Base-by-base conservation (phyloP, 305 asterid species). In the Rubia peregrina region DNA sequence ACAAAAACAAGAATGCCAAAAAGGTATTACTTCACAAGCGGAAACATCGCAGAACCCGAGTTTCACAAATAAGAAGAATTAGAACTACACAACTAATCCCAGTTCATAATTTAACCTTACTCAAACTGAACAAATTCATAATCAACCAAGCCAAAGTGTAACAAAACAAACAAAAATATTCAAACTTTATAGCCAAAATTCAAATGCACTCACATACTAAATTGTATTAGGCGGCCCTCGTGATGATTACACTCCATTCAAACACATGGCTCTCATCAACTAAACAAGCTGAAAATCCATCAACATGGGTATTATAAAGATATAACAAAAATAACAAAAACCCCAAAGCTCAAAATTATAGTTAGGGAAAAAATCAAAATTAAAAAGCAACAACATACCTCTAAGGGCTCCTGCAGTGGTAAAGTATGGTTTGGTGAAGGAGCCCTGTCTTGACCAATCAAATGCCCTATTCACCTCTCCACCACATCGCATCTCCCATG, bases 241-340 rank as follows among this genome's bases (percentile, higher is more conserved):
- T 73, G 67, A 77, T 73, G 14, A 78, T 73, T 9, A 77, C 75
- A 14, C 81, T 73, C 81, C 81, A 77, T 69, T 77, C 81, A 69
- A 77, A 77, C 17, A 77, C 9, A 41, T 77, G 73, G 17, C 9
- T 73, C 69, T 77, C 81, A 12, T 77, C 81, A 17, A 77, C 78
- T 65, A 77, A 69, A 49, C 81, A 78, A n/a, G 81, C 81, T 1
- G 78, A 77, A 48, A 77, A 77, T 10, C 81, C 81, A 77, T 73
- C 81, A 21, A 77, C 78, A 0, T 77, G 78, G 12, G 73, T 56
- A 21, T 70, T 77, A 22, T 64, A 63, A 55, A 77, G 81, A 73
- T 77, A 78, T 77, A 69, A 48, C 53, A 33, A 10, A 22, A 7
- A 49, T 51, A 26, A 43, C 0, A 8, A 17, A 53, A 57, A 26